Conservation (phyloP, 129 eudicot genomes). For the carrot (Daucus carota) region DNA sequence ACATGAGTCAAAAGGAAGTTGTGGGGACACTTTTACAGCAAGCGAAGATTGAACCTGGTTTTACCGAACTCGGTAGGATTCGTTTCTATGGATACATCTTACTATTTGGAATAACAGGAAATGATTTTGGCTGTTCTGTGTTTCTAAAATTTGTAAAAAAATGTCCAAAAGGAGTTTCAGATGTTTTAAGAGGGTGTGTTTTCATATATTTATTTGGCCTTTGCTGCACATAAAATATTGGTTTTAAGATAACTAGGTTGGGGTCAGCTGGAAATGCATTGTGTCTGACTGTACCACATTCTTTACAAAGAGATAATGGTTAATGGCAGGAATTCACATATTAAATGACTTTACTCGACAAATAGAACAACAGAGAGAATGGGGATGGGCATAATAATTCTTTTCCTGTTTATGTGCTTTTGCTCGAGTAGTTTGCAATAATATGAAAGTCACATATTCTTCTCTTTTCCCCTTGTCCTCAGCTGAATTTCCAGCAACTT, state of each 20-base stretch:
- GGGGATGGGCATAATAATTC: background rate
- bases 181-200: background rate
- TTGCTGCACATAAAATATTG: background rate
- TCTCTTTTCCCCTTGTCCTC: background rate
- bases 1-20: conserved; percentile 84
- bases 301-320: background rate
- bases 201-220: background rate
- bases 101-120: background rate
- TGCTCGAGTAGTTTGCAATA: background rate
- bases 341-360: background rate
- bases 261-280: background rate
- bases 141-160: background rate
- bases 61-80: conserved; percentile 77
- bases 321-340: background rate
- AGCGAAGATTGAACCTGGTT: conserved; percentile 76
- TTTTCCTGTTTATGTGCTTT: background rate
- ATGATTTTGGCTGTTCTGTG: background rate
- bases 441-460: background rate
- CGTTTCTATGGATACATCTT: conserved; percentile 9
- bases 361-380: background rate
- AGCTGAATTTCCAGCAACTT: background rate
- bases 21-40: conserved; percentile 57
- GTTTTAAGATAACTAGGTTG: background rate
- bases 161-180: background rate
- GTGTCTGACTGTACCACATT: background rate